Evolutionary conservation across 768 basidiomycete genomes (phyloP), one percentile per base, ranked within the genome.

Genomic region (Harrya chromipes): DNA sequence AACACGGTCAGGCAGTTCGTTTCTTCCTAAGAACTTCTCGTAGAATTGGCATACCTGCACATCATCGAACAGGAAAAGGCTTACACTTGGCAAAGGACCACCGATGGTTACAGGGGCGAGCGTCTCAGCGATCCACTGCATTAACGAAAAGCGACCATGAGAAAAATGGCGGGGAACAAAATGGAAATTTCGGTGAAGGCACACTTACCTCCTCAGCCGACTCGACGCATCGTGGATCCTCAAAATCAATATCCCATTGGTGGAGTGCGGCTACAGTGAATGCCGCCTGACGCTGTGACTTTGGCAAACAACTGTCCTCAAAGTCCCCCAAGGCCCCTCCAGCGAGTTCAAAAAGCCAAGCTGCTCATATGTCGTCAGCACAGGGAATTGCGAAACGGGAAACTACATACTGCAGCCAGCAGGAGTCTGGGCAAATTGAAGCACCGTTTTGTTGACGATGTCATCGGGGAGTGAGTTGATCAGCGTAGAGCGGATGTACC

Each of bases 321-420:
- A 79, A 81, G 63, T 93, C 90, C 0, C 68, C 65, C 35, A 90
- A 78, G 1, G 88, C 88, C 16, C 90, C 90, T 2, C 88, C 93
- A 0, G 87, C 87, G 36, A 93, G 78, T 67, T 97, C 93, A 65
- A 95, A 94, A 8, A 97, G 74, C 93, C 91, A 95, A 14, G 91
- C 92, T 91, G 33, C 14, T 24, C 41, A 29, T 17, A 35, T 47
- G 3, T 10, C 54, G 42, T 58, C 37, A 52, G 40, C 14, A 4
- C 5, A 7, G n/a, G 27, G 21, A 6, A 51, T 20, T 19, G 23
- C 11, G 31, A 38, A 48, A 19, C 38, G 17, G 17, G 31, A 40
- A 20, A 41, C 10, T 10, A 82, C 91, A 55, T 66, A 94, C 92
- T 94, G 72, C 93, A 94, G 13, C 94, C 94, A 54, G 91, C 82